These are phyloP conservation scores for Coemansia sp. DNA, from an alignment of 192 early-diverging fungal genomes.

Conservation along the genomic window DNA sequence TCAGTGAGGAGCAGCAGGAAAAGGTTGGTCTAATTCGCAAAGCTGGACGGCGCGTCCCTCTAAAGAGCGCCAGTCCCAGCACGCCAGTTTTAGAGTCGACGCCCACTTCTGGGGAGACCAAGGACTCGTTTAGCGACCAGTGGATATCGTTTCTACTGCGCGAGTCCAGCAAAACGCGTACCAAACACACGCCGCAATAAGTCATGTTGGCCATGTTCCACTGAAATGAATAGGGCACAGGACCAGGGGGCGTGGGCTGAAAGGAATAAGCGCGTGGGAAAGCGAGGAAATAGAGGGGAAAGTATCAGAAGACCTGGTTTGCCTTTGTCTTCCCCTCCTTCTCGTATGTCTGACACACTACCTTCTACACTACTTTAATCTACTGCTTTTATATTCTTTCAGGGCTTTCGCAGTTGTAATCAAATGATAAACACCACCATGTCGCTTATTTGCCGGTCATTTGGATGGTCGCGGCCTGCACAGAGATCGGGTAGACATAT, in stretches of 20 bases:
- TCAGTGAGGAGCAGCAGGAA: conserved; percentile 85
- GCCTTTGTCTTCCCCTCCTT: neutral
- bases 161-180: conserved; percentile 54
- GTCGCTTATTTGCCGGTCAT: neutral
- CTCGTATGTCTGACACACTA: neutral
- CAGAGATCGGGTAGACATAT: neutral
- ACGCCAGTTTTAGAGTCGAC: conserved; percentile 54
- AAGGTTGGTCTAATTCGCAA: conserved; percentile 74
- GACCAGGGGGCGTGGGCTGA: conserved; percentile 11
- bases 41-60: conserved; percentile 52
- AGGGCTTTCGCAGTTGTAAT: neutral
- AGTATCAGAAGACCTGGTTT: neutral
- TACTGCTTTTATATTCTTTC: neutral
- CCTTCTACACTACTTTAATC: neutral
- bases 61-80: conserved; percentile 42
- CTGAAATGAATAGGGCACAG: neutral
- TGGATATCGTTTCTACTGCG: conserved; percentile 79
- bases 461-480: neutral
- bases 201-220: neutral
- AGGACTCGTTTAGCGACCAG: conserved; percentile 74
- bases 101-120: conserved; percentile 30
- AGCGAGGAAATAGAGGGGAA: neutral
- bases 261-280: neutral
- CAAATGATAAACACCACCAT: neutral
- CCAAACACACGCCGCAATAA: conserved; percentile 7